Percentiles rank a stretch among this genome's conserved stretches.
Conservation (phyloP, 768 basidiomycete species). For the Rhodocollybia butyracea region DNA sequence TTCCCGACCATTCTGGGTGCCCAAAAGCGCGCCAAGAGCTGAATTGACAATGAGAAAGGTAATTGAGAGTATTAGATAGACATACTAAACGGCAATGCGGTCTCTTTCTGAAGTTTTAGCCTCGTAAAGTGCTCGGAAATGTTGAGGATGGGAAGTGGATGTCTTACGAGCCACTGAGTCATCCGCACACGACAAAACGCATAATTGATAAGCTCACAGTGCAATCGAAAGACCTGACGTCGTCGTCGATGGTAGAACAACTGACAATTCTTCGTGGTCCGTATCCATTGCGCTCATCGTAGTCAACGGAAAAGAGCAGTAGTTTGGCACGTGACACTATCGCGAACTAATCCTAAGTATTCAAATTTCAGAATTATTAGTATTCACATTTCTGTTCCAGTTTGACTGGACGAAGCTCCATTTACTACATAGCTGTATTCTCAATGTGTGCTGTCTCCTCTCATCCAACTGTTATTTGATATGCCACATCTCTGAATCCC, state of each 20-base stretch:
- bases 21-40: conserved; percentile 90
- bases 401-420: no score
- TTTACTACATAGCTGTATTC: no score
- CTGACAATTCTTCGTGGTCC: conserved; percentile 56
- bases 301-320: conserved; percentile 6
- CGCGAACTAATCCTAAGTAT: not conserved
- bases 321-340: not conserved
- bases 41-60: not conserved
- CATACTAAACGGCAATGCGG: conserved; percentile 63
- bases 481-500: no score
- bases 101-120: conserved; percentile 68
- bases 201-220: conserved; percentile 46
- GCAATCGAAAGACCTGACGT: conserved; percentile 73
- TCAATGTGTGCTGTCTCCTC: no score
- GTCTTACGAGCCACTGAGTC: conserved; percentile 47
- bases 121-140: conserved; percentile 95
- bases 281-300: conserved; percentile 65
- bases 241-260: conserved; percentile 69
- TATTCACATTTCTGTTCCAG: no score
- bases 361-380: no score
- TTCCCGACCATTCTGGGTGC: conserved; percentile 90
- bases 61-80: not conserved
- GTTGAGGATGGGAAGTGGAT: conserved; percentile 94
- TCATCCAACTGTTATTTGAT: no score
- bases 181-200: not conserved